Evolutionary conservation across 108 stramenopile genomes (phyloP).

Genomic region (Schizochytrium sp.): DNA sequence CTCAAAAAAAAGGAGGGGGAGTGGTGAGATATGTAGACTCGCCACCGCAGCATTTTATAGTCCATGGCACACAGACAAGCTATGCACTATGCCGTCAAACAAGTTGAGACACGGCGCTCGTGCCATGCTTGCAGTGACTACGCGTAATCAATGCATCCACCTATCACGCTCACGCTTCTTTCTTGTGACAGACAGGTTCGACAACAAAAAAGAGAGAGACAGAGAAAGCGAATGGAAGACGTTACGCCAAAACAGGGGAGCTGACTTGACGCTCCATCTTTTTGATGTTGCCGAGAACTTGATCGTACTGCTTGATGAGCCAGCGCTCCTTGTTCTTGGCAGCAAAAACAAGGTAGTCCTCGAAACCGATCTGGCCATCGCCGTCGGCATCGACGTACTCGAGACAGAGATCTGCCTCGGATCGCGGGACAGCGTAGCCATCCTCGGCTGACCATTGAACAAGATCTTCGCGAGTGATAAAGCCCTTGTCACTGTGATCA

Average conservation of each 20-base stretch:
- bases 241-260: not conserved
- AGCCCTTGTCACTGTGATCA: not conserved
- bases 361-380: not conserved
- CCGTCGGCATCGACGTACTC: not conserved
- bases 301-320: not conserved
- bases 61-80: too few species aligned
- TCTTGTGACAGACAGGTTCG: too few species aligned
- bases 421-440: not conserved
- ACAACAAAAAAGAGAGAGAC: too few species aligned
- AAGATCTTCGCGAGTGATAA: slow-evolving; percentile 4
- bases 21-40: too few species aligned
- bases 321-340: slow-evolving; percentile 10
- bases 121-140: too few species aligned
- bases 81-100: too few species aligned
- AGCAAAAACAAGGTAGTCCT: slow-evolving; percentile 3
- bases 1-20: too few species aligned
- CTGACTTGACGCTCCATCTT: not conserved
- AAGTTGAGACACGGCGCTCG: too few species aligned
- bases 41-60: too few species aligned
- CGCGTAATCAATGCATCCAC: too few species aligned
- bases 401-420: slow-evolving; percentile 11
- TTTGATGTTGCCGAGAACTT: not conserved
- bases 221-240: too few species aligned
- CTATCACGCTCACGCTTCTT: too few species aligned
- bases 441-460: slow-evolving; percentile 7